Conservation (phyloP, 2,329 filamentous ascomycete species). For the Triangularia setosa region DNA sequence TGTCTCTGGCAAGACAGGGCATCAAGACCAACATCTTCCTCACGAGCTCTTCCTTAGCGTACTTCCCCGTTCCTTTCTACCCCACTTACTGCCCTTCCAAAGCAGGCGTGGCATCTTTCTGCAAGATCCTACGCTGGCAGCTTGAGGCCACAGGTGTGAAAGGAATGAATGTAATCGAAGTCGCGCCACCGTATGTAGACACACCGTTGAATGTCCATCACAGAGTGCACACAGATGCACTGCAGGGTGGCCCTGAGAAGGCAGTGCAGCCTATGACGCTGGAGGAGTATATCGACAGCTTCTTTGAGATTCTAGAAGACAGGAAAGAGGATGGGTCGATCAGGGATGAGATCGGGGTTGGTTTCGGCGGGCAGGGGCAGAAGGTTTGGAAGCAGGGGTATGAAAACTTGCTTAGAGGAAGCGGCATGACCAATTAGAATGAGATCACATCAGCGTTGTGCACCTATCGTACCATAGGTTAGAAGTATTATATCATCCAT, state of each 20-base stretch:
- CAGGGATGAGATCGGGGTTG: neutral
- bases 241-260: neutral
- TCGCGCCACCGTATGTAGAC: neutral
- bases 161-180: neutral
- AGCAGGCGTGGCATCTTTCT: neutral
- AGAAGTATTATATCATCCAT: too few relatives aligned
- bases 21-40: constrained; percentile 2
- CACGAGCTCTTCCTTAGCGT: neutral
- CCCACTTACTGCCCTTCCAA: neutral
- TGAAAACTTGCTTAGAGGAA: neutral
- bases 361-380: neutral
- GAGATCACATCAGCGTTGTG: too few relatives aligned
- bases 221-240: neutral
- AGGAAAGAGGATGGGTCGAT: neutral
- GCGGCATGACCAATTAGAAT: neutral
- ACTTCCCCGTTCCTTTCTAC: constrained; percentile 1
- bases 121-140: neutral
- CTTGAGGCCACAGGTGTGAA: neutral
- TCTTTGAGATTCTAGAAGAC: neutral
- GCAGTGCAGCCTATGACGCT: constrained; percentile 1
- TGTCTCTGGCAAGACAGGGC: neutral
- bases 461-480: too few relatives aligned
- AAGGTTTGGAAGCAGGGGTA: neutral
- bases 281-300: neutral
- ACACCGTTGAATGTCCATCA: neutral